Evolutionary conservation across 345 rosid species (phyloP).

Genomic region (Rhodamnia argentea): DNA sequence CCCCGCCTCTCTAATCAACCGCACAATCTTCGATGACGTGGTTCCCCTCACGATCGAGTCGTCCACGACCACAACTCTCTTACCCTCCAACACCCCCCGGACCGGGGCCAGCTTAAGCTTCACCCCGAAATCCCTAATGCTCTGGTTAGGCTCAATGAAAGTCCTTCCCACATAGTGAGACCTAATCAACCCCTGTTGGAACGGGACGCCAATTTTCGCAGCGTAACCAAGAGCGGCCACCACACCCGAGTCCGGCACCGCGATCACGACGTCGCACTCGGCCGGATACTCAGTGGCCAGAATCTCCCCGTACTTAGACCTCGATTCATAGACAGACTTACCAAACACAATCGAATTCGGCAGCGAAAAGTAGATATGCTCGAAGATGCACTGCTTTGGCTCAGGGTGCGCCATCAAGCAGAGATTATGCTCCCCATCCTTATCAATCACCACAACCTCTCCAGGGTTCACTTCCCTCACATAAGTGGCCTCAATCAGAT

Average conservation of each 20-base stretch:
- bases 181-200: constrained; percentile 83
- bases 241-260: constrained; percentile 94
- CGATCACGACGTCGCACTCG: constrained; percentile 92
- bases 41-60: constrained; percentile 96
- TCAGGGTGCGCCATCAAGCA: constrained; percentile 62
- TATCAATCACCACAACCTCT: constrained; percentile 79
- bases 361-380: constrained; percentile 80
- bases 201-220: constrained; percentile 70
- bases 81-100: constrained; percentile 74
- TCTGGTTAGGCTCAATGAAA: constrained; percentile 87
- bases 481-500: constrained; percentile 88
- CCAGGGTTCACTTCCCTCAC: constrained; percentile 94
- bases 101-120: constrained; percentile 93
- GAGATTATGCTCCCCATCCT: constrained; percentile 74
- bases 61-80: constrained; percentile 88
- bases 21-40: constrained; percentile 80
- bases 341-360: constrained; percentile 89
- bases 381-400: constrained; percentile 87
- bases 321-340: constrained; percentile 75
- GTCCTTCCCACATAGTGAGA: constrained; percentile 96
- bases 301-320: constrained; percentile 65
- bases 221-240: constrained; percentile 96
- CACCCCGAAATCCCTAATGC: constrained; percentile 92
- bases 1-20: constrained; percentile 79
- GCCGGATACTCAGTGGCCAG: constrained; percentile 71